Conservation (phyloP, 2,329 filamentous ascomycete species). For the Penicillium hordei region DNA sequence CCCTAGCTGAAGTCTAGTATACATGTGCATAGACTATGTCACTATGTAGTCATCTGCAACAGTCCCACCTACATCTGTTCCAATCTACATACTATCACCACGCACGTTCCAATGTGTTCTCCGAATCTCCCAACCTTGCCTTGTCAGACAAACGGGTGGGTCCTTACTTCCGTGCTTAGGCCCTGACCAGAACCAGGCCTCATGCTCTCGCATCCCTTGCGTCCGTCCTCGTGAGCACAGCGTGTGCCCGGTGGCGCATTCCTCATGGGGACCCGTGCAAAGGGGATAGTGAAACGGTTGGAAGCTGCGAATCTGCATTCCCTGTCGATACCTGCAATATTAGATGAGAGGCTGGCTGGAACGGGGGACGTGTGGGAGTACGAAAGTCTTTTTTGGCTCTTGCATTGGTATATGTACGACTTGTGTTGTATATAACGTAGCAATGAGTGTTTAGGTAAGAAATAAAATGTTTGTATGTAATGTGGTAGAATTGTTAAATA, state of each 20-base stretch:
- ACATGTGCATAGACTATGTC: background rate
- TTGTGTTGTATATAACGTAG: background rate
- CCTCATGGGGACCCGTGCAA: slow-evolving; percentile 9
- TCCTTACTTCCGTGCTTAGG: slow-evolving; percentile 10
- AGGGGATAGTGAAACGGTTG: slow-evolving; percentile 4
- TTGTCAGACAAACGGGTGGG: slow-evolving; percentile 10
- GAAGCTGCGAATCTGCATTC: background rate
- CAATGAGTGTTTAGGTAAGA: background rate
- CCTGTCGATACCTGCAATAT: background rate
- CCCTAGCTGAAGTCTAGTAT: background rate
- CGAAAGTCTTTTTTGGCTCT: background rate
- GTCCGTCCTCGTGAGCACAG: slow-evolving; percentile 22
- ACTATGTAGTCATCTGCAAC: background rate
- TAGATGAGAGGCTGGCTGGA: background rate
- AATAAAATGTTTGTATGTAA: background rate
- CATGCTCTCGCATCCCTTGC: slow-evolving; percentile 19
- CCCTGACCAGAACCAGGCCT: background rate
- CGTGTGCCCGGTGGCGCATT: slow-evolving; percentile 19
- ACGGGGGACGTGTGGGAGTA: background rate
- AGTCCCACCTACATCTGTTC: background rate
- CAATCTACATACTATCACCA: background rate
- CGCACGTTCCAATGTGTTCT: background rate
- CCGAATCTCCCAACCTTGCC: background rate
- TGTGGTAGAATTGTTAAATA: background rate
- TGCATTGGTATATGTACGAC: background rate